These are phyloP conservation scores for Arthrocladium fulminans DNA, from an alignment of 2,329 filamentous ascomycete genomes.

Conservation along the genomic window DNA sequence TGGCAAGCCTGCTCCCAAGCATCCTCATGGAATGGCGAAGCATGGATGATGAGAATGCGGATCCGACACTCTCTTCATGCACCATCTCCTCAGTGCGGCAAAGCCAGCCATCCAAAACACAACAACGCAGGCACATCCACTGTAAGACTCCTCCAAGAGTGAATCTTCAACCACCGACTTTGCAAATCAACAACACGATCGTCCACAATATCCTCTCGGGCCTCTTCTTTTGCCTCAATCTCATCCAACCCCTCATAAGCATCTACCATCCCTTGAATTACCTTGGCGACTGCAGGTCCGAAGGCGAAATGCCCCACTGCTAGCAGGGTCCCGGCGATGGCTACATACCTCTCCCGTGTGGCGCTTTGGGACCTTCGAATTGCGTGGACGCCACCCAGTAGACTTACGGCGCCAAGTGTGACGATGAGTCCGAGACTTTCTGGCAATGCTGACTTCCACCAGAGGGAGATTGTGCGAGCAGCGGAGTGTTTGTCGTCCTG, in stretches of 20 bases:
- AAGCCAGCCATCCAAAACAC: background rate
- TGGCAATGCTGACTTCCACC: background rate
- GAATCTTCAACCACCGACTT: background rate
- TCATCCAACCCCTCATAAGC: background rate
- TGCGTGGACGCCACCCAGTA: background rate
- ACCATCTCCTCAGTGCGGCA: background rate
- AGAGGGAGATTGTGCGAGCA: constrained; percentile 2
- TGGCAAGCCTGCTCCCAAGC: too few relatives aligned
- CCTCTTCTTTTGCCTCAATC: background rate
- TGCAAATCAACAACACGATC: background rate
- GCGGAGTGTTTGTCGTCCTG: background rate
- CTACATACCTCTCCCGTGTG: background rate
- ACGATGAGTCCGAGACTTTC: background rate
- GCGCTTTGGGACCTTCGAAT: background rate
- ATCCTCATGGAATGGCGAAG: too few relatives aligned
- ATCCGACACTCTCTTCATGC: too few relatives aligned
- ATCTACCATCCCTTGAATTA: background rate
- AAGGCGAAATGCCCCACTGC: background rate
- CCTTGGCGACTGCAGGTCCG: background rate
- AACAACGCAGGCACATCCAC: background rate
- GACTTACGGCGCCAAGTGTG: background rate
- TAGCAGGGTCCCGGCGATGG: background rate
- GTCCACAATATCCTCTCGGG: background rate
- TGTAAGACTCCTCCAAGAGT: background rate
- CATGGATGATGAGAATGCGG: too few relatives aligned